Evolutionary conservation across 2,329 filamentous ascomycete genomes (phyloP), one percentile per base, ranked within the genome.

Genomic region (Aspergillus sp.): DNA sequence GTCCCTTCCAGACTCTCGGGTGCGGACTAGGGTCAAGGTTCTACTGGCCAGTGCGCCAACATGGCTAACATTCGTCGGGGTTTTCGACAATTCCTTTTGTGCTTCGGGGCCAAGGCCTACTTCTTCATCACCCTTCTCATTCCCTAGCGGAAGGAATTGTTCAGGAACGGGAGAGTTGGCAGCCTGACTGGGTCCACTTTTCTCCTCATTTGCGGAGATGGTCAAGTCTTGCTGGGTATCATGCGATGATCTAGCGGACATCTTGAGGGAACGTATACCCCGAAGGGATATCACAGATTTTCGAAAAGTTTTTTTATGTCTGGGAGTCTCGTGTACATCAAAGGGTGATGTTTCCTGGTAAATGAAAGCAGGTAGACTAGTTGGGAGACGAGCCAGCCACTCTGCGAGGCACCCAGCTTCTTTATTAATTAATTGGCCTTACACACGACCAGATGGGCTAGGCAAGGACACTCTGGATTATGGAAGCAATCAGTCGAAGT

Each of bases 1-100:
- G 41, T 75, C 72, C 59, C 68, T 73, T 4, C 71, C 70, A 4
- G 74, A 76, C 39, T 76, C 76, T 56, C 70, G 69, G 3, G 77
- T 78, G 45, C 74, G 75, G 23, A 78, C 69, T 2, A 69, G 65
- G 1, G 76, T 76, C 21, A 79, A 66, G 0, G 74, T 76, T 45
- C 71, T 70, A 5, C 65, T 59, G 8, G 67, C 63, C 57, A 69
- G 52, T 19, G 63, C 60, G 6, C 61, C 62, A 23, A 69, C 51
- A n/a, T 69, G 65, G 53, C 72, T 74, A 38, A 63, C 58, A 47
- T 72, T 70, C 13, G 70, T 73, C 3, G 64, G 62, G 1, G 65
- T 56, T 12, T 64, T 68, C 13, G 65, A 55, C 25, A 74, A 62
- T 23, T 63, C 60, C 39, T 68, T 68, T 10, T 54, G 9, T 50